Conservation (phyloP, 345 rosid species). For the Hibiscus tridactylites region DNA sequence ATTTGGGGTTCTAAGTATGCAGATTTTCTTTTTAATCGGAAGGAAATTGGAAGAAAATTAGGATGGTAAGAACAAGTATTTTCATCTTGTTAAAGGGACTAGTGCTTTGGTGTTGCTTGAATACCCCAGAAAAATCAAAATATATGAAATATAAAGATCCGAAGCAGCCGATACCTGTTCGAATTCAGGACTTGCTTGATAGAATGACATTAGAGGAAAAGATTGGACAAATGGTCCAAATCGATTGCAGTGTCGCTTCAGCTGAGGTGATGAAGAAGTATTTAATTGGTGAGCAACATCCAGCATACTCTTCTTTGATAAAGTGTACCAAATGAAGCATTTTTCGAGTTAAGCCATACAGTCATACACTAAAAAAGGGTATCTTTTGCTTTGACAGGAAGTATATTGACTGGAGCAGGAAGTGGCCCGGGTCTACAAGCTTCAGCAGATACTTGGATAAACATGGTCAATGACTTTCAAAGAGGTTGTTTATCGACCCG, state of each 20-base stretch:
- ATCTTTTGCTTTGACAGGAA: conserved; percentile 25
- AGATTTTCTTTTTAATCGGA: not conserved
- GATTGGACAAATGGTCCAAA: conserved; percentile 51
- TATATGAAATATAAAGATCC: conserved; percentile 37
- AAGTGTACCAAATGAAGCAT: not conserved
- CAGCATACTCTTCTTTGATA: not conserved
- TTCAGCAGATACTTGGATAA: conserved; percentile 18
- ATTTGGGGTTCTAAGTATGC: not conserved
- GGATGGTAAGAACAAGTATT: conserved; percentile 5
- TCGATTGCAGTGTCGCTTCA: conserved; percentile 28
- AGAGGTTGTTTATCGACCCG: conserved; percentile 48
- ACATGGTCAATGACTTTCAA: conserved; percentile 36
- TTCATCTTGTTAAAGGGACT: conserved; percentile 3
- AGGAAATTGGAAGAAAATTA: not conserved
- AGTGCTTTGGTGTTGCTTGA: conserved; percentile 1
- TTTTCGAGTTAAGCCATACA: too few species aligned
- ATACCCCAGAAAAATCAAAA: not conserved
- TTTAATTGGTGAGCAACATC: conserved; percentile 46
- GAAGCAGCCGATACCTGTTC: conserved; percentile 21
- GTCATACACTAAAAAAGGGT: too few species aligned
- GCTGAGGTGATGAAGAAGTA: conserved; percentile 42
- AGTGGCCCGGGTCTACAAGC: conserved; percentile 41
- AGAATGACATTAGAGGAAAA: conserved; percentile 51
- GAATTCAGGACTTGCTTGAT: conserved; percentile 34
- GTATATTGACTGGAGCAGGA: conserved; percentile 62